Evolutionary conservation across 108 stramenopile species (phyloP).

Genomic region (Pseudonitzschia multiseries): DNA sequence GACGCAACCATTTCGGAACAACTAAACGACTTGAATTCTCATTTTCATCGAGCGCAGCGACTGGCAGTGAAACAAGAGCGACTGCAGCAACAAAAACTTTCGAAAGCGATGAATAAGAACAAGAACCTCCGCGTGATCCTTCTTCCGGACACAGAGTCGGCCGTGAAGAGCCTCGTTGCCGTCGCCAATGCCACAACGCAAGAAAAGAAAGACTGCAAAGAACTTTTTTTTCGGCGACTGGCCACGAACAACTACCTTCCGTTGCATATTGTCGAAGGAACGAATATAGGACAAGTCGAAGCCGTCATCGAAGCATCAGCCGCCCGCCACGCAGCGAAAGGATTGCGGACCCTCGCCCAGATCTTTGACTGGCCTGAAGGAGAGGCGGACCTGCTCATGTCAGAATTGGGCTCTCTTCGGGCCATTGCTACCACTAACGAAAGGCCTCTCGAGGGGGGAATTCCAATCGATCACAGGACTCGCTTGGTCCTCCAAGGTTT

Average conservation of each 20-base stretch:
- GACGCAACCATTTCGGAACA: neutral
- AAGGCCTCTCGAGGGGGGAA: neutral
- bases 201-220: slow-evolving; percentile 2
- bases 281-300: neutral
- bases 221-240: slow-evolving; percentile 14
- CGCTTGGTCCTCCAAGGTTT: slow-evolving; percentile 8
- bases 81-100: neutral
- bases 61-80: neutral
- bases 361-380: slow-evolving; percentile 13
- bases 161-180: slow-evolving; percentile 3
- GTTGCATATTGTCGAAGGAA: neutral
- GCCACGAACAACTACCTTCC: neutral
- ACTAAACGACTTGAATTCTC: slow-evolving; percentile 8
- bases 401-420: slow-evolving; percentile 8
- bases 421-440: slow-evolving; percentile 13
- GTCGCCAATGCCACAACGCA: slow-evolving; percentile 6
- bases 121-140: slow-evolving; percentile 11
- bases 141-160: slow-evolving; percentile 18
- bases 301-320: neutral
- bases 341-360: neutral
- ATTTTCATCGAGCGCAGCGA: slow-evolving; percentile 18
- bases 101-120: neutral
- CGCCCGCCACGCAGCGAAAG: slow-evolving; percentile 13
- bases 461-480: slow-evolving; percentile 24
- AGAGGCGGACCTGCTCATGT: slow-evolving; percentile 22